Conservation (phyloP, 1,284 basidiomycete species). For the Boletus sp. region DNA sequence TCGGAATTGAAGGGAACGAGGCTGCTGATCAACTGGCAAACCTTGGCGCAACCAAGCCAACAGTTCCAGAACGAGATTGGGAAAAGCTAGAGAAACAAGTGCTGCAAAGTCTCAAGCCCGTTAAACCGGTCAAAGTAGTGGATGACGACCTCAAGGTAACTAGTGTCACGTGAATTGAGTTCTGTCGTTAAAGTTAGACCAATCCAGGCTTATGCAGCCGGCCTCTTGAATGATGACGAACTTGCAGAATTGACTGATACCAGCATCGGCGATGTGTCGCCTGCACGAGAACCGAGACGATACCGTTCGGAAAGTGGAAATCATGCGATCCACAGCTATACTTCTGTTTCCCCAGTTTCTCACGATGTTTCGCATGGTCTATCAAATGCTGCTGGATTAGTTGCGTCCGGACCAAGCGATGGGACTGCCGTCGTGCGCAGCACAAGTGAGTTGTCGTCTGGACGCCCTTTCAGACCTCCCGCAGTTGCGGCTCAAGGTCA, state of each 20-base stretch:
- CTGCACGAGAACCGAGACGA: not conserved
- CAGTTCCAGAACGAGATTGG: conserved; percentile 56
- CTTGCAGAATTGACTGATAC: conserved; percentile 7
- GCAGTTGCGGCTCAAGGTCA: not conserved
- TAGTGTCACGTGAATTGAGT: not conserved
- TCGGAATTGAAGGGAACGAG: conserved; percentile 71
- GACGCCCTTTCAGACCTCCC: not conserved
- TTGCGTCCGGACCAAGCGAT: not conserved
- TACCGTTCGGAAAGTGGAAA: not conserved
- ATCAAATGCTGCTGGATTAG: not conserved
- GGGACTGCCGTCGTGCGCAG: not conserved
- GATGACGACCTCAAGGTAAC: conserved; percentile 23
- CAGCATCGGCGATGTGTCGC: not conserved
- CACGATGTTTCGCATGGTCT: not conserved
- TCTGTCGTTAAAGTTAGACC: conserved; percentile 7
- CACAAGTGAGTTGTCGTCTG: not conserved
- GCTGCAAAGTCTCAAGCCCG: conserved; percentile 13
- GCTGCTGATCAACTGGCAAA: conserved; percentile 71
- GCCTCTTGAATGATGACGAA: conserved; percentile 13
- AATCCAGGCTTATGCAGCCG: conserved; percentile 24
- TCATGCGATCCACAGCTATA: not conserved
- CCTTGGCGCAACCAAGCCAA: conserved; percentile 42
- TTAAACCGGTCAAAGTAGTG: not conserved
- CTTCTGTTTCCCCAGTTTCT: not conserved
- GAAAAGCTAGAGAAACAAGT: conserved; percentile 22